These are phyloP conservation scores for Rubia yunnanensis DNA, from an alignment of 257 asterid species.

Conservation along the genomic window DNA sequence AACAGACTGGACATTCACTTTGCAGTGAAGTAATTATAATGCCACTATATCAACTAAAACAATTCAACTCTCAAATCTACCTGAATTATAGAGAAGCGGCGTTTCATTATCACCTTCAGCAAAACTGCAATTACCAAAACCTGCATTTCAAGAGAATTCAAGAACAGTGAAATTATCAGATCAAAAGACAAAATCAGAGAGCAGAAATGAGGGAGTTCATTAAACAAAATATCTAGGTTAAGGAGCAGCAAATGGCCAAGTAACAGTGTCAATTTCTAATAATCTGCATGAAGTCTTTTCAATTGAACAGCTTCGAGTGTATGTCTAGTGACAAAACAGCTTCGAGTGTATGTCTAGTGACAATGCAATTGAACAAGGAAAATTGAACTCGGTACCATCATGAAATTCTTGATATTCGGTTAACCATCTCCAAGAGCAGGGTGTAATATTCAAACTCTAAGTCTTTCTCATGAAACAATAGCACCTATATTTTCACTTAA, in stretches of 20 bases:
- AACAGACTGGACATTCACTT: background rate
- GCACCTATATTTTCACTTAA: background rate
- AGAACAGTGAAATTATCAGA: background rate
- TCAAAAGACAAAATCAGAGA: background rate
- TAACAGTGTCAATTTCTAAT: background rate
- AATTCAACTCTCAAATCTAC: conserved; percentile 29
- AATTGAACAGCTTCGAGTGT: background rate
- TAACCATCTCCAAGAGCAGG: background rate
- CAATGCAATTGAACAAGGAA: no score
- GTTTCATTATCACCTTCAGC: conserved; percentile 79
- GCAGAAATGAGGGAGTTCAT: background rate
- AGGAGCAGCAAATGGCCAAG: background rate
- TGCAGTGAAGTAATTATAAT: background rate
- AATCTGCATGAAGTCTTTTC: conserved; percentile 9
- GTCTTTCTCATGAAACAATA: background rate
- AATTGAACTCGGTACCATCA: background rate
- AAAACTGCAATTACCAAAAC: conserved; percentile 96
- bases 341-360: background rate
- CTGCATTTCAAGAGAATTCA: conserved; percentile 32
- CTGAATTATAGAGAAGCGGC: conserved; percentile 91
- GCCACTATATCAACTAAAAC: background rate
- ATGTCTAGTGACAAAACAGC: background rate
- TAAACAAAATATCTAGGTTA: background rate
- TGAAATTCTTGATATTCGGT: background rate
- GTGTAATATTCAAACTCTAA: background rate